Conservation (phyloP, 2,329 filamentous ascomycete genomes). For the Rutstroemia sydowiana region DNA sequence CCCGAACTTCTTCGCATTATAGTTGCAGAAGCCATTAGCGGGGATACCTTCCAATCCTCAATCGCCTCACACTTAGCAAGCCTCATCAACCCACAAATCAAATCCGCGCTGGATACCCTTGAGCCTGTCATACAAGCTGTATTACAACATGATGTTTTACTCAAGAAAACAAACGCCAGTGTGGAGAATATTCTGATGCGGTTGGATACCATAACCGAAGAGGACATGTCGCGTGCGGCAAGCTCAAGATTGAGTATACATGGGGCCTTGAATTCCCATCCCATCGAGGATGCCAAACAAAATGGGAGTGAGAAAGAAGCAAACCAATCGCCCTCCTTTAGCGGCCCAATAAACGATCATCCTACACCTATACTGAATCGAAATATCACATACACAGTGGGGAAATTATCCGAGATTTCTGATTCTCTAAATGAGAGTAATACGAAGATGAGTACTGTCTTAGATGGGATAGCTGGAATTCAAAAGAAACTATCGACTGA, state of each 20-base stretch:
- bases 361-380: not conserved
- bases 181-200: conserved; percentile 25
- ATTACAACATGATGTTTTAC: conserved; percentile 27
- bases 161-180: conserved; percentile 27
- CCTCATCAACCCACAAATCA: conserved; percentile 28
- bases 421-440: conserved; percentile 21
- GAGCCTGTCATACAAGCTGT: conserved; percentile 30
- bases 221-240: not conserved
- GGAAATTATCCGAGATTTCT: conserved; percentile 22
- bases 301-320: not conserved
- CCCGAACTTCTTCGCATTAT: conserved; percentile 22
- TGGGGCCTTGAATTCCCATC: not conserved
- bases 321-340: not conserved
- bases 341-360: not conserved
- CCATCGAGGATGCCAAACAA: not conserved
- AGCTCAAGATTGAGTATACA: not conserved
- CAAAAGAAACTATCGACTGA: conserved; percentile 19
- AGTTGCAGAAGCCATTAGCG: conserved; percentile 26
- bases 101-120: conserved; percentile 28
- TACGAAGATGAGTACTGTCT: conserved; percentile 18
- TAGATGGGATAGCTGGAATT: conserved; percentile 17
- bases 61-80: conserved; percentile 27
- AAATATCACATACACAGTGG: conserved; percentile 17
- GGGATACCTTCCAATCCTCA: conserved; percentile 26
- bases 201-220: conserved; percentile 20